Evolutionary conservation across 176 grass and related monocot species (phyloP), one percentile per base, ranked within the genome.

Genomic region (Eleusine coracana): DNA sequence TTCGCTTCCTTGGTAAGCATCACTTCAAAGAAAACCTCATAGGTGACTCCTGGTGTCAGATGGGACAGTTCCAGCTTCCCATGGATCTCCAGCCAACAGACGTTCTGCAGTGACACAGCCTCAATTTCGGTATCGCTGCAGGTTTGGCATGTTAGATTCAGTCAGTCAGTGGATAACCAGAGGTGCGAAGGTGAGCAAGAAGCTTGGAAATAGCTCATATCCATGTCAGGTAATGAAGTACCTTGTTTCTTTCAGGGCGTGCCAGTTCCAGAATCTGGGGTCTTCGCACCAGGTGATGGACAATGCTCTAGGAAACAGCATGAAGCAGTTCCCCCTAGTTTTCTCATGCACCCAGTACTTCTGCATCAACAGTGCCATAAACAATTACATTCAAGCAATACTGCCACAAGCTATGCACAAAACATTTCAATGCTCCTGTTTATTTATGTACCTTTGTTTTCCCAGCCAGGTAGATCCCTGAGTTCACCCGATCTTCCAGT

Each of bases 1-100:
- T 61, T 60, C 23, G 73, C 23, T 0, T 28, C 20, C 31, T 90
- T 48, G 0, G 21, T 60, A 5, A 93, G 54, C 91, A 72, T 85
- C 51, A 76, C 44, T 7, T 79, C 28, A 21, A 93, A 90, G 28
- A 41, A 3, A 0, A 86, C 68, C 39, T 87, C 82, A 3, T 93
- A 93, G 52, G 7, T 76, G 38, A 72, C 46, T 60, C 73, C 85
- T 15, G 88, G 85, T 12, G 88, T 90, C 5, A 93, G 91, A n/a
- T 80, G 58, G 12, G 85, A 90, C 8, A 83, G 55, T 8, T 93
- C 81, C 17, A 76, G 52, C 66, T 80, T 90, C 38, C 85, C 91
- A 17, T 72, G 68, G 68, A 90, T 58, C 80, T 93, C 91, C 55
- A 93, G 52, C 91, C 91, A 93, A 64, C 91, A 93, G 11, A 90